These are phyloP conservation scores for Micractinium conductrix DNA, from an alignment of 139 green algal species.

Conservation along the genomic window DNA sequence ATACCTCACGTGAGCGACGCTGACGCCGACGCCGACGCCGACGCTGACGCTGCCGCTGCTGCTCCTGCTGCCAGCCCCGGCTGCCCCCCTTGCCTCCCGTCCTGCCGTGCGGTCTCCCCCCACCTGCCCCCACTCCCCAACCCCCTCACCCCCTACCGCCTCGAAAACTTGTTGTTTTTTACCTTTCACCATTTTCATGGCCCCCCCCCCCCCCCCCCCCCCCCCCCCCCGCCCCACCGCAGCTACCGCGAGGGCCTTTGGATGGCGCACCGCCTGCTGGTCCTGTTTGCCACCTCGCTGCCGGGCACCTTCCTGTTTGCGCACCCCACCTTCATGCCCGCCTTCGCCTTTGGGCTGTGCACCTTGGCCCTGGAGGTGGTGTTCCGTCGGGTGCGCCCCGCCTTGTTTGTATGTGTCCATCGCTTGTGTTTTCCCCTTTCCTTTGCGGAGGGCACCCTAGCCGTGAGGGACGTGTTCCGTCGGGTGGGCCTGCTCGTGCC, in stretches of 20 bases:
- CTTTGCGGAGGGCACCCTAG: too few species aligned
- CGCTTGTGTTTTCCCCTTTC: too few species aligned
- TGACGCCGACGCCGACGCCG: too few species aligned
- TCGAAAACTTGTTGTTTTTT: background rate
- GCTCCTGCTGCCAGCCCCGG: too few species aligned
- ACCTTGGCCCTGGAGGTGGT: constrained; percentile 6
- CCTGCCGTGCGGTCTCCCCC: too few species aligned
- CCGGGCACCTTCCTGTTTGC: background rate
- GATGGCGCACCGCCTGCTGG: constrained; percentile 15
- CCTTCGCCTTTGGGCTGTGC: constrained; percentile 29
- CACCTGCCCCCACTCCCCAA: too few species aligned
- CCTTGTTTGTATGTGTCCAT: too few species aligned
- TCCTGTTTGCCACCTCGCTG: constrained; percentile 8
- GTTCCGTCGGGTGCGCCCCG: constrained; percentile 1
- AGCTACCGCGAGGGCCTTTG: constrained; percentile 21
- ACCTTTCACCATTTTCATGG: background rate
- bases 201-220: background rate
- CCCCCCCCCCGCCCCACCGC: background rate
- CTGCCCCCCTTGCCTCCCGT: too few species aligned
- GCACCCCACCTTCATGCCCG: background rate
- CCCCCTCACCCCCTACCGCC: too few species aligned
- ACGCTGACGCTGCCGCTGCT: too few species aligned
- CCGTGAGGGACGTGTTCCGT: too few species aligned
- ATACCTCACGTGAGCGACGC: constrained; percentile 2
- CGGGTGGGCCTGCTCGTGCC: too few species aligned